These are phyloP conservation scores for Acanthamoeba sp. DNA, from an alignment of 208 protist species.

Conservation along the genomic window DNA sequence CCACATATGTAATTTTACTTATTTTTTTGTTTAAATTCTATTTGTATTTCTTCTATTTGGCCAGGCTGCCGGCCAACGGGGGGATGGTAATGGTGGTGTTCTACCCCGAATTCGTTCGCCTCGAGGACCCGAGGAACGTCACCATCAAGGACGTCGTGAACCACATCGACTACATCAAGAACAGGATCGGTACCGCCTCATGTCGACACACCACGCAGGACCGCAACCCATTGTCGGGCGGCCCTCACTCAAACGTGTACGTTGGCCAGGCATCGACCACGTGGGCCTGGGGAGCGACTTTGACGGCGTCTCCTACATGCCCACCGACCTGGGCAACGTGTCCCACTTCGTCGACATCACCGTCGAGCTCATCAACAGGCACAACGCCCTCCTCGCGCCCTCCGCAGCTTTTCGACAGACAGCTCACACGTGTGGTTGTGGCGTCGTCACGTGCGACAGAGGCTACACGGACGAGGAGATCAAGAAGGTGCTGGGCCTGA, in stretches of 20 bases:
- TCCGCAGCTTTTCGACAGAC: neutral
- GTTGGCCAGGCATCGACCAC: conserved; percentile 18
- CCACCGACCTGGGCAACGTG: conserved; percentile 37
- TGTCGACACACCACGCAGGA: neutral
- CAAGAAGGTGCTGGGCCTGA: conserved; percentile 47
- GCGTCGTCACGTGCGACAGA: neutral
- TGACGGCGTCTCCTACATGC: conserved; percentile 50
- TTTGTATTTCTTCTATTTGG: neutral
- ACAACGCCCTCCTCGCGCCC: neutral
- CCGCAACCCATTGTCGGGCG: neutral
- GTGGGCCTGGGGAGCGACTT: conserved; percentile 65
- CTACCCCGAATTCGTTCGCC: neutral
- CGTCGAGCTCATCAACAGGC: conserved; percentile 1
- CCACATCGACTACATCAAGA: conserved; percentile 71
- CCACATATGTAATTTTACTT: too few relatives aligned
- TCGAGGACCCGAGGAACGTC: neutral
- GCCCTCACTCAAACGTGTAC: neutral
- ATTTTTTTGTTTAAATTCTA: too few relatives aligned
- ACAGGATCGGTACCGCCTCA: neutral
- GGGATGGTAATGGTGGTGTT: conserved; percentile 56
- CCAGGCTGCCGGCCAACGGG: conserved; percentile 23
- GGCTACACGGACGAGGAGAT: conserved; percentile 61
- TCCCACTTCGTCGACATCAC: conserved; percentile 24
- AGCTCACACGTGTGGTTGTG: too few relatives aligned
- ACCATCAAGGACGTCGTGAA: conserved; percentile 55